Conservation (phyloP, 2,329 filamentous ascomycete species). For the Ceratocystiopsis sp. region DNA sequence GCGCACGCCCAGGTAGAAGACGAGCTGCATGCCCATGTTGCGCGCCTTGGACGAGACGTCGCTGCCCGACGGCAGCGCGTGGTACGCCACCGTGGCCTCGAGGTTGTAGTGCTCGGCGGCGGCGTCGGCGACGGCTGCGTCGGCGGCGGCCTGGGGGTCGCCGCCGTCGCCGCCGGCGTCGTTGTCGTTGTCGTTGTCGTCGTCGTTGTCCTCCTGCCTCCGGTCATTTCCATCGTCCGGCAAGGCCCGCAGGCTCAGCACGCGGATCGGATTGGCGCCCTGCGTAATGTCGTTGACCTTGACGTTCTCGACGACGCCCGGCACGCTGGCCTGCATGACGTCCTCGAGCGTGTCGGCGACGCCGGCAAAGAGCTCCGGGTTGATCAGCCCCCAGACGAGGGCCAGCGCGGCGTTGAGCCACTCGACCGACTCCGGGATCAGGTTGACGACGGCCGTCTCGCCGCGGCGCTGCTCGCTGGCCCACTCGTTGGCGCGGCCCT, state of each 20-base stretch:
- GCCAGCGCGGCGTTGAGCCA: constrained; percentile 88
- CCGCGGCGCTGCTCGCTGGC: constrained; percentile 71
- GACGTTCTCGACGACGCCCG: constrained; percentile 81
- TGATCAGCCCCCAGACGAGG: constrained; percentile 78
- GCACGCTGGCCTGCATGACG: constrained; percentile 92
- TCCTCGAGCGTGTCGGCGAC: constrained; percentile 90
- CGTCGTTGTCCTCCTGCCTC: constrained; percentile 57
- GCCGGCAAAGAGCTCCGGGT: constrained; percentile 86
- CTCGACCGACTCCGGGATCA: constrained; percentile 83
- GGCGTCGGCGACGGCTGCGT: constrained; percentile 68
- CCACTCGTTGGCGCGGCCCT: constrained; percentile 76
- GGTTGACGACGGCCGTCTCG: constrained; percentile 68
- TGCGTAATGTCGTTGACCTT: constrained; percentile 91
- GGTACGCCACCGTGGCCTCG: constrained; percentile 80
- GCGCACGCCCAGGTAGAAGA: constrained; percentile 84
- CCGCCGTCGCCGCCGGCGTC: too few species aligned
- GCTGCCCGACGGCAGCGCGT: constrained; percentile 57
- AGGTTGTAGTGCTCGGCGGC: constrained; percentile 88
- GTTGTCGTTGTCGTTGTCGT: constrained; percentile 62
- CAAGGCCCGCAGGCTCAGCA: constrained; percentile 72
- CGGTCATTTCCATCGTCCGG: constrained; percentile 67
- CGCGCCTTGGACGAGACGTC: constrained; percentile 65
- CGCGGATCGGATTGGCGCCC: constrained; percentile 75
- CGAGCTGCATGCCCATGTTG: constrained; percentile 93
- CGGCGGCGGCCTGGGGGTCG: too few species aligned